Conservation (phyloP, 2,329 filamentous ascomycete genomes). For the Aurifilum marmelostoma region DNA sequence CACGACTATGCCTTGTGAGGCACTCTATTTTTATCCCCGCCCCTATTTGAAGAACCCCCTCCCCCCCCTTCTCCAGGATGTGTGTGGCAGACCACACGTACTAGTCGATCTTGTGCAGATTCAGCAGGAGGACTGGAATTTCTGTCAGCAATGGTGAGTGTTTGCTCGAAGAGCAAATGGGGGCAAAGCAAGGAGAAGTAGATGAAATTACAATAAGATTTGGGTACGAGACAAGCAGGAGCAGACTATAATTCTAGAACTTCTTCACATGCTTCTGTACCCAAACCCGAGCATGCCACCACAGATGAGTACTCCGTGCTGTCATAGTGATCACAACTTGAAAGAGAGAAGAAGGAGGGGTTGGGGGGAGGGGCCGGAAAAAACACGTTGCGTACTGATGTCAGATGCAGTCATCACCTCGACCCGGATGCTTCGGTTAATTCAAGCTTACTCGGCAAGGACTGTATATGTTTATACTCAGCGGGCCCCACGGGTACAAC, state of each 20-base stretch:
- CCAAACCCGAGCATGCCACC: not conserved
- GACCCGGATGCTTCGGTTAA: not conserved
- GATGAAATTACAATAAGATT: not conserved
- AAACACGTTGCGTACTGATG: too few relatives aligned
- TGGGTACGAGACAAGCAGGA: not conserved
- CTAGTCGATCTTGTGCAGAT: not conserved
- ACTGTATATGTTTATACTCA: not conserved
- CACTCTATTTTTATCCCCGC: conserved; percentile 17
- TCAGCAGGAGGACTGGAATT: not conserved
- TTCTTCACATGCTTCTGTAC: not conserved
- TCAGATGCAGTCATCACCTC: not conserved
- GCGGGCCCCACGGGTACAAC: not conserved
- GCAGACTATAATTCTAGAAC: not conserved
- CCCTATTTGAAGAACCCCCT: not conserved
- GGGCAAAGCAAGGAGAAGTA: not conserved
- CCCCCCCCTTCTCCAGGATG: not conserved
- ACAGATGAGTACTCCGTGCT: not conserved
- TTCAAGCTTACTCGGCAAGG: not conserved
- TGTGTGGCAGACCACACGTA: not conserved
- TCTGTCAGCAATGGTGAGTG: not conserved
- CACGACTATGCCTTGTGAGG: not conserved
- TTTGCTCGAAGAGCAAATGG: not conserved
- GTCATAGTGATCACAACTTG: not conserved
- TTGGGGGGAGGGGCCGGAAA: too few relatives aligned
- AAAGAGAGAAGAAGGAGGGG: too few relatives aligned